Evolutionary conservation across 176 grass and related monocot species (phyloP).

Genomic region (Oryza meridionalis): DNA sequence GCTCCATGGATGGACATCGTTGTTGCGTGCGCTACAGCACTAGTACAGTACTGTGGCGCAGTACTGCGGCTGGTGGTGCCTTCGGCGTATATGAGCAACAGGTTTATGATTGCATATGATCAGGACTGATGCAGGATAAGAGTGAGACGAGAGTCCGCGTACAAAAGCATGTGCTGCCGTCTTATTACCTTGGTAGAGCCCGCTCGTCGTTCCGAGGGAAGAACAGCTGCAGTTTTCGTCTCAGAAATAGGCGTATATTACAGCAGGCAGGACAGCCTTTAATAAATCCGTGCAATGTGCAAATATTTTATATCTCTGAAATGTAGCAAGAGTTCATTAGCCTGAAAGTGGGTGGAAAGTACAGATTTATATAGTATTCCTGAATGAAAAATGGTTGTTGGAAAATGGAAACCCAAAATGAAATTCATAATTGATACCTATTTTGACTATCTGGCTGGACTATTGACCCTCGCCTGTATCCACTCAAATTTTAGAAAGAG

Average conservation of each 20-base stretch:
- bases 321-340: not conserved
- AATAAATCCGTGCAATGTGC: not conserved
- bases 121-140: not conserved
- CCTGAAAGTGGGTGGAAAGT: not conserved
- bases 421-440: not conserved
- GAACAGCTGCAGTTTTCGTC: not conserved
- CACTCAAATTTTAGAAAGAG: slow-evolving; percentile 9
- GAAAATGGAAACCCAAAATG: not conserved
- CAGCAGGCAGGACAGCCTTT: not conserved
- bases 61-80: not conserved
- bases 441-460: slow-evolving; percentile 12
- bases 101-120: not conserved
- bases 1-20: not conserved
- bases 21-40: not conserved
- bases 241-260: not conserved
- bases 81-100: not conserved
- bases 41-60: not conserved
- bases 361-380: not conserved
- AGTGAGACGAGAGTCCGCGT: not conserved
- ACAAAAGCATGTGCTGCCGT: not conserved
- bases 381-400: not conserved
- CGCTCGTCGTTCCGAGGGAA: not conserved
- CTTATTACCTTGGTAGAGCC: not conserved
- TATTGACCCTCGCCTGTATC: not conserved
- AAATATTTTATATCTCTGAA: not conserved